Percentiles rank a stretch among this genome's conserved stretches.
phyloP scores from a whole-genome alignment of 179 eudicot species.

The Gypsophila paniculata region DNA sequence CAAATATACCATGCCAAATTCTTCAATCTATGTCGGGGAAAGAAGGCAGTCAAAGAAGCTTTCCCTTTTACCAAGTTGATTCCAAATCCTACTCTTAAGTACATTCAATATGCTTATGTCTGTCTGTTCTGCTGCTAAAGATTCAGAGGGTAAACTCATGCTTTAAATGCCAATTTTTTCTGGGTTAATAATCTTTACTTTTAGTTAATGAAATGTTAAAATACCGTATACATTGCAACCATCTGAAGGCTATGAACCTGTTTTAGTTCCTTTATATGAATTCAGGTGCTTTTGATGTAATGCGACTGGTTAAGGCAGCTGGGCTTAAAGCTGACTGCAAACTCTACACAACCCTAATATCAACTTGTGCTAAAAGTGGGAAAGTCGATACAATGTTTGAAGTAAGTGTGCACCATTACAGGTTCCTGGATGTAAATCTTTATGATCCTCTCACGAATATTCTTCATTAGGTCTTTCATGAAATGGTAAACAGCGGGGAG shows the following conservation, averaged over 20 bases:
- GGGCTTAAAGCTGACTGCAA: conserved; percentile 83
- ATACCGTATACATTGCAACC: no score
- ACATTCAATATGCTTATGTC: conserved; percentile 98
- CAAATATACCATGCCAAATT: conserved; percentile 83
- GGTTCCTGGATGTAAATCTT: neutral
- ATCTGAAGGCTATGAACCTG: no score
- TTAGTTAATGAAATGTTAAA: no score
- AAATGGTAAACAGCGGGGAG: conserved; percentile 78
- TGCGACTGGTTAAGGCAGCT: conserved; percentile 57
- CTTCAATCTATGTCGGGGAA: conserved; percentile 58
- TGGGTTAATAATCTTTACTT: no score
- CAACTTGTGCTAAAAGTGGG: conserved; percentile 92
- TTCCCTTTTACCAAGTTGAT: conserved; percentile 75
- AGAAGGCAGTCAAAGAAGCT: conserved; percentile 86
- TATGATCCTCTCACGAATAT: conserved; percentile 1
- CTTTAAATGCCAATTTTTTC: no score
- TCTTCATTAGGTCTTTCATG: conserved; percentile 71
- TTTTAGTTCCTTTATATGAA: no score
- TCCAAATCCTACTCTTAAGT: conserved; percentile 76
- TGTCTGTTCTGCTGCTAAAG: conserved; percentile 80
- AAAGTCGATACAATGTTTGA: conserved; percentile 94
- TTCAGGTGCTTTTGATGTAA: conserved; percentile 78
- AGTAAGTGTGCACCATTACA: conserved; percentile 36
- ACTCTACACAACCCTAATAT: conserved; percentile 87
- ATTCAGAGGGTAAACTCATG: conserved; percentile 63